A percentile compares a stretch with the other conserved stretches of the same genome.
phyloP scores from a whole-genome alignment of 345 rosid genomes.

The Pseudoturritis turrita region DNA sequence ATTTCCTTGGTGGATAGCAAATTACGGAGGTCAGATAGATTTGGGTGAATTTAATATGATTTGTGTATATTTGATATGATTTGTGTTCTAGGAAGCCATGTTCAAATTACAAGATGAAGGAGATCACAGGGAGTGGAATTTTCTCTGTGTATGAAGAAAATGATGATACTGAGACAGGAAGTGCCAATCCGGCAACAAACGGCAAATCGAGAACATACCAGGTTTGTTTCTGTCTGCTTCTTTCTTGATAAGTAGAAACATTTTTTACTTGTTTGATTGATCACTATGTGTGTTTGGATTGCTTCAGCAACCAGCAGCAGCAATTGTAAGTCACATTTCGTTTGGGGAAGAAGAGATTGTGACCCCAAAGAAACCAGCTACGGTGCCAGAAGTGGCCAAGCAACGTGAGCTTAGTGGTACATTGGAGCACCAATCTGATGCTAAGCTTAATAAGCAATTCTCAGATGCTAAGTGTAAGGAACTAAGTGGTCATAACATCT shows the following conservation, averaged over 20 bases:
- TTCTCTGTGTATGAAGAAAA: slow-evolving; percentile 61
- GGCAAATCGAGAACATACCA: slow-evolving; percentile 69
- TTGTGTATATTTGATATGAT: no score
- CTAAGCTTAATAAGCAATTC: slow-evolving; percentile 69
- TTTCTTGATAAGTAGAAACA: neutral
- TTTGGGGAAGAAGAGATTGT: slow-evolving; percentile 73
- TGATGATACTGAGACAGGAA: slow-evolving; percentile 46
- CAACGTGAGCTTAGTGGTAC: slow-evolving; percentile 93
- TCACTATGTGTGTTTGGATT: neutral
- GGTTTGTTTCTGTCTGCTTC: slow-evolving; percentile 33
- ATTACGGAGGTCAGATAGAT: no score
- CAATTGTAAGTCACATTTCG: slow-evolving; percentile 81
- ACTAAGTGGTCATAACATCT: slow-evolving; percentile 89
- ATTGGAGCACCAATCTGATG: slow-evolving; percentile 48
- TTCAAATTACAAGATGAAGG: slow-evolving; percentile 89
- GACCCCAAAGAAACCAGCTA: slow-evolving; percentile 66
- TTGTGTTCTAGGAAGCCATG: slow-evolving; percentile 68
- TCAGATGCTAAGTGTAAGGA: slow-evolving; percentile 88
- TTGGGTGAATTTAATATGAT: neutral
- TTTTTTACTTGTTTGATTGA: neutral
- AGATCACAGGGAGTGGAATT: slow-evolving; percentile 92
- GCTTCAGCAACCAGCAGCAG: slow-evolving; percentile 72
- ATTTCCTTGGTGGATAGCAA: no score
- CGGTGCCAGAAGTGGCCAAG: slow-evolving; percentile 82
- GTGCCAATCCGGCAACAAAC: slow-evolving; percentile 46